phyloP scores from a whole-genome alignment of 257 asterid genomes.

The Cruciata laevipes region DNA sequence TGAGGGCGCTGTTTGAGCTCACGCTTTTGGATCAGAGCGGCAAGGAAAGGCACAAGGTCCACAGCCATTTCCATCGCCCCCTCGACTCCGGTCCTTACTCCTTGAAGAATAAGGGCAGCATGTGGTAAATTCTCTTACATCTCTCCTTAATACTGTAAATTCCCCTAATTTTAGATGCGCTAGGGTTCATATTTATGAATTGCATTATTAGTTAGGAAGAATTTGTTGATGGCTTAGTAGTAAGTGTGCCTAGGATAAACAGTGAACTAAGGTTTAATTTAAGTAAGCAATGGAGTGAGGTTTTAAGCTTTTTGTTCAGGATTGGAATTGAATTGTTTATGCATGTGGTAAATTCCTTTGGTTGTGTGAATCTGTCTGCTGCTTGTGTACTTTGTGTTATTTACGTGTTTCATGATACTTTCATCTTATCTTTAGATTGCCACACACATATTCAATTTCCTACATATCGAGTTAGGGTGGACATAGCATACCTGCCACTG shows the following conservation, averaged over 20 bases:
- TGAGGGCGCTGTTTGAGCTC: conserved; percentile 81
- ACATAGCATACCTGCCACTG: neutral
- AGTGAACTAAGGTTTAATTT: neutral
- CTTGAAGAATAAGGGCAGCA: conserved; percentile 65
- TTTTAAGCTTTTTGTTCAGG: neutral
- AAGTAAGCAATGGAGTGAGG: neutral
- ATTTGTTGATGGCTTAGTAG: neutral
- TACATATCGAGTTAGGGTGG: neutral
- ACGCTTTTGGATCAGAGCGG: conserved; percentile 86
- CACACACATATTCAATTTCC: no score
- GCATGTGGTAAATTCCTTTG: no score
- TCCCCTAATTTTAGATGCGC: neutral
- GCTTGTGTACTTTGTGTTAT: neutral
- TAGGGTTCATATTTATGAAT: neutral
- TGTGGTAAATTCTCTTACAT: conserved; percentile 47
- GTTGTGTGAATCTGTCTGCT: neutral
- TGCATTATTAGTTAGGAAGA: neutral
- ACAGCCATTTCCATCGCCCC: conserved; percentile 84
- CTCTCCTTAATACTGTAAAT: neutral
- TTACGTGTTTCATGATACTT: no score
- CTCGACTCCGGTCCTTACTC: conserved; percentile 80
- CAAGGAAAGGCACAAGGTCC: conserved; percentile 77
- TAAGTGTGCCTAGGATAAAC: neutral
- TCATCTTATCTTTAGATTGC: neutral
- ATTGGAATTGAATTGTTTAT: neutral